These are phyloP conservation scores for Nakazawaea siamensis DNA, from an alignment of 805 yeast genomes.

Conservation along the genomic window DNA sequence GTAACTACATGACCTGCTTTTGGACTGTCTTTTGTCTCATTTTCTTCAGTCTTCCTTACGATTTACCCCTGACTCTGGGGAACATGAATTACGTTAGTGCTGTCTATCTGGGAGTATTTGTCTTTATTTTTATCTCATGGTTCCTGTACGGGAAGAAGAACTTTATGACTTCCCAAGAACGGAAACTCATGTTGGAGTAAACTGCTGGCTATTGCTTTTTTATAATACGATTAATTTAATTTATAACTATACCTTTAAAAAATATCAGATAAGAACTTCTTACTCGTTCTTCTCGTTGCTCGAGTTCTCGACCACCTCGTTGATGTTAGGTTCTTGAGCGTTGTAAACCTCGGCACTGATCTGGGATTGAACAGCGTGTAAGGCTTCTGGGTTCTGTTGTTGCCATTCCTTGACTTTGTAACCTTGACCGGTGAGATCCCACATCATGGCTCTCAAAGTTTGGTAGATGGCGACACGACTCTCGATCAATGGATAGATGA, in stretches of 20 bases:
- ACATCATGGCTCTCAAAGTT: slow-evolving; percentile 69
- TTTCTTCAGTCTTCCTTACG: slow-evolving; percentile 31
- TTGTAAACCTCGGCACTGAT: slow-evolving; percentile 32
- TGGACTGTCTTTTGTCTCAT: slow-evolving; percentile 28
- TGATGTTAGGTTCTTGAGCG: slow-evolving; percentile 14
- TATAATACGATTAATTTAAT: too few species aligned
- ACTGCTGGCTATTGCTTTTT: too few species aligned
- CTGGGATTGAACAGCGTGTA: slow-evolving; percentile 69
- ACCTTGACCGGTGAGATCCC: slow-evolving; percentile 78
- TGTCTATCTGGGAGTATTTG: slow-evolving; percentile 22
- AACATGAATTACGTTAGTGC: slow-evolving; percentile 34
- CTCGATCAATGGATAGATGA: slow-evolving; percentile 64
- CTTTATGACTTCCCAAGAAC: slow-evolving; percentile 1
- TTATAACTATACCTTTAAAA: too few species aligned
- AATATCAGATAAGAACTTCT: too few species aligned
- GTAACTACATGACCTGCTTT: slow-evolving; percentile 22
- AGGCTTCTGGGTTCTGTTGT: slow-evolving; percentile 56
- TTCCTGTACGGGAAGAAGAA: slow-evolving; percentile 2
- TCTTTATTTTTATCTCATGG: slow-evolving; percentile 24
- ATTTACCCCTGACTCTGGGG: slow-evolving; percentile 31
- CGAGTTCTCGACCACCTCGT: slow-evolving; percentile 3
- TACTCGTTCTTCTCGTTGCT: not conserved
- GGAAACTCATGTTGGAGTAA: too few species aligned
- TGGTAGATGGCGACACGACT: slow-evolving; percentile 61
- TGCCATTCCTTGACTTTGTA: slow-evolving; percentile 75